Base-by-base conservation (phyloP, 176 grass and related monocot species). In the Pontederia crassipes region DNA sequence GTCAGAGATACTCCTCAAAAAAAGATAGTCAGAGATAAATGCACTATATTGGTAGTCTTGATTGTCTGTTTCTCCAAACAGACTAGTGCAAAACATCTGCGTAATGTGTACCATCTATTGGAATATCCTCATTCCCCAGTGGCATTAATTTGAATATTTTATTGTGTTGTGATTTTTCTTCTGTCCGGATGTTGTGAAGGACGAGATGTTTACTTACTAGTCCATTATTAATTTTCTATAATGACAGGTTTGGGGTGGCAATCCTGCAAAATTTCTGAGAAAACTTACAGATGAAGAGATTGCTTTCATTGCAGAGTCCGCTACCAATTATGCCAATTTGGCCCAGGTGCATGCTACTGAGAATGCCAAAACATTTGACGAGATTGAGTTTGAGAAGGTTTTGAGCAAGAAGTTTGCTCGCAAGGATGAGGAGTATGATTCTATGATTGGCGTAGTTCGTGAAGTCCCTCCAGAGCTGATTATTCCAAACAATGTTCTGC, bases 201-300 rank as follows among this genome's bases (percentile, higher is more conserved):
- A n/a, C n/a, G n/a, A n/a, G n/a, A n/a, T n/a, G n/a, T n/a, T n/a
- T 35, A 4, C 2, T 4, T 4, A 35, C 29, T 35, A 2, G 29
- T 35, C 29, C 29, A 35, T 35, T 35, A 4, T 4, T 35, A 35
- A 35, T 35, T 35, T 2, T 35, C 29, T 35, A 35, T 35, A 35
- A 35, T 35, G 29, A 35, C 68, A 95, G 89, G 85, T 95, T 4
- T 95, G 89, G 89, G 89, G 78, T 10, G 89, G 89, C 40, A 95
- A 95, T 68, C 89, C 89, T 69, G 89, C 89, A n/a, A 95, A 95
- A 66, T 95, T 95, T 52, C 69, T 95, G 53, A 89, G 89, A 63
- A 95, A 95, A 82, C 81, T 95, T 50, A 95, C 89, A 2, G 89
- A 89, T 69, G 82, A 95, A 74, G 89, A 95, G 74, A 86, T 85